Conservation (phyloP, 2,329 filamentous ascomycete genomes). For the Clathrospora elynae region DNA sequence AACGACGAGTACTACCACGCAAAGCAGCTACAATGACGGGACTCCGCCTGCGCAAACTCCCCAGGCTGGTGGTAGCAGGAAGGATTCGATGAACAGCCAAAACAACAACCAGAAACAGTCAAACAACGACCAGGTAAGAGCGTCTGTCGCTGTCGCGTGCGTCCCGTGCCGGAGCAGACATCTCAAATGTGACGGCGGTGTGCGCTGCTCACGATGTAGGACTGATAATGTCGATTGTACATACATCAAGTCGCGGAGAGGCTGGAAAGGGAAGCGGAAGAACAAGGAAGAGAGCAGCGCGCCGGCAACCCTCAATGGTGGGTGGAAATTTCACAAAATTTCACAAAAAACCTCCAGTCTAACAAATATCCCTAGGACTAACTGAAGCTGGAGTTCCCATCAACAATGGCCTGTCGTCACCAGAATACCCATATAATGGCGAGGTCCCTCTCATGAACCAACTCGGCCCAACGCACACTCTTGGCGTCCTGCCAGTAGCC, state of each 20-base stretch:
- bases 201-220: slow-evolving; percentile 56
- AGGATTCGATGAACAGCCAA: slow-evolving; percentile 22
- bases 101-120: slow-evolving; percentile 29
- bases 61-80: slow-evolving; percentile 32
- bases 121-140: slow-evolving; percentile 29
- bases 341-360: slow-evolving; percentile 1
- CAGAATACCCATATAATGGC: slow-evolving; percentile 38
- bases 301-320: slow-evolving; percentile 28
- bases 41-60: slow-evolving; percentile 44
- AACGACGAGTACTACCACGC: slow-evolving; percentile 35
- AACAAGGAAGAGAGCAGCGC: slow-evolving; percentile 42
- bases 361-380: slow-evolving; percentile 8
- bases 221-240: slow-evolving; percentile 54
- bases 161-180: slow-evolving; percentile 59
- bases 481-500: slow-evolving; percentile 26
- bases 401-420: slow-evolving; percentile 36
- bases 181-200: slow-evolving; percentile 59
- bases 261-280: slow-evolving; percentile 54
- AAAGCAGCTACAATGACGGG: slow-evolving; percentile 34
- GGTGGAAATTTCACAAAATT: slow-evolving; percentile 9
- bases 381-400: slow-evolving; percentile 19
- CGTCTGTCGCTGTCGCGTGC: slow-evolving; percentile 54
- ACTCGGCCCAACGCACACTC: slow-evolving; percentile 28
- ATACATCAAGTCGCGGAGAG: slow-evolving; percentile 59
- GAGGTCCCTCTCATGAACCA: slow-evolving; percentile 32